These are phyloP conservation scores for Fraxinus floribunda DNA, from an alignment of 305 asterid genomes.

Conservation along the genomic window DNA sequence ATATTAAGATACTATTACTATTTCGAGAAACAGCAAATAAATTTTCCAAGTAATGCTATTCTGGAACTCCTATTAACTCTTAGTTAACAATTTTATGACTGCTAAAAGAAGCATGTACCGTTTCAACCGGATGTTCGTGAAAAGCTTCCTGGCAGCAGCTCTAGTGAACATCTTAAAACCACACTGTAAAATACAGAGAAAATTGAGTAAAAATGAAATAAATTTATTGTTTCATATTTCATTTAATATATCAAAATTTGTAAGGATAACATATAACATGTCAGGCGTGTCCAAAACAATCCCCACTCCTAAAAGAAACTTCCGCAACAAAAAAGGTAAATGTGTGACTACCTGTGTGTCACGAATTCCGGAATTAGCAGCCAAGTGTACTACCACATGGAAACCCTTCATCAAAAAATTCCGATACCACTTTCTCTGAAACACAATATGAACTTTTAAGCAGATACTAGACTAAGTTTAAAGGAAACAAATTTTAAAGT, in stretches of 20 bases:
- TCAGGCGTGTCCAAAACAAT: not conserved
- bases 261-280: not conserved
- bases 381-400: constrained; percentile 88
- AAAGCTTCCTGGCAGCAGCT: constrained; percentile 95
- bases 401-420: constrained; percentile 97
- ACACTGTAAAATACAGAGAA: constrained; percentile 55
- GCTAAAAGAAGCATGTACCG: constrained; percentile 40
- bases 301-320: not conserved
- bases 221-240: not conserved
- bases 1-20: not conserved
- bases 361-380: constrained; percentile 89
- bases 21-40: constrained; percentile 7
- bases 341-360: constrained; percentile 56
- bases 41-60: not conserved
- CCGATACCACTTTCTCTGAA: constrained; percentile 96
- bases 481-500: constrained; percentile 13
- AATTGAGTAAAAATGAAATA: constrained; percentile 12
- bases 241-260: not conserved
- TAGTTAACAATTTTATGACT: not conserved
- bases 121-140: constrained; percentile 78
- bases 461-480: constrained; percentile 16
- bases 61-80: constrained; percentile 1
- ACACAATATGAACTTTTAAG: constrained; percentile 23
- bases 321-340: not conserved
- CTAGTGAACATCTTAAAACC: constrained; percentile 97